Conservation (phyloP, 768 basidiomycete species). For the Collybia sp. region DNA sequence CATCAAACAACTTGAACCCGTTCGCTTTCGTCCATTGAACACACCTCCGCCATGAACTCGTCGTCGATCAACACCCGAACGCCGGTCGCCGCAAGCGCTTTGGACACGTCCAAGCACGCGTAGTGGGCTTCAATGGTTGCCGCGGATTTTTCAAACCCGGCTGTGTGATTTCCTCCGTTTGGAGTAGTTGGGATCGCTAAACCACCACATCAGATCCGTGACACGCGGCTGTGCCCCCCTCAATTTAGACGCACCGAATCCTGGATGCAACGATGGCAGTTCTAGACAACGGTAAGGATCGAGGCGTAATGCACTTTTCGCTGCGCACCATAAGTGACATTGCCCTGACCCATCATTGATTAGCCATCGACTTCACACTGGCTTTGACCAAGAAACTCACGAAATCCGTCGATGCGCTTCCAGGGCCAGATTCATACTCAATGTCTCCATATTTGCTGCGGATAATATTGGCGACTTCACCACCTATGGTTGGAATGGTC, state of each 20-base stretch:
- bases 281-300: neutral
- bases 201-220: too few species aligned
- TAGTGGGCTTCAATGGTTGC: constrained; percentile 57
- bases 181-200: constrained; percentile 71
- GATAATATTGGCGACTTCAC: constrained; percentile 59
- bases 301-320: too few species aligned
- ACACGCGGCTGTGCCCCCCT: too few species aligned
- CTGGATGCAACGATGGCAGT: neutral
- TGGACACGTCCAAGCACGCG: constrained; percentile 62
- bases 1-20: too few species aligned
- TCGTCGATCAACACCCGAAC: constrained; percentile 68
- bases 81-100: constrained; percentile 68
- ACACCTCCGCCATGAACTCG: constrained; percentile 52
- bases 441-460: constrained; percentile 56
- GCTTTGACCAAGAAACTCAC: constrained; percentile 35
- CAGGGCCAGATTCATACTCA: constrained; percentile 65
- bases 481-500: constrained; percentile 34
- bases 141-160: constrained; percentile 60
- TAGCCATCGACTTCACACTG: neutral
- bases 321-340: constrained; percentile 64
- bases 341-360: constrained; percentile 41
- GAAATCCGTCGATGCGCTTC: constrained; percentile 77
- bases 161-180: constrained; percentile 77
- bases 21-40: too few species aligned
- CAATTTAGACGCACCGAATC: neutral